Percentiles rank a stretch among this genome's conserved stretches.
Conservation (phyloP, 148 eudicot genomes). For the Rhododendron vialii region DNA sequence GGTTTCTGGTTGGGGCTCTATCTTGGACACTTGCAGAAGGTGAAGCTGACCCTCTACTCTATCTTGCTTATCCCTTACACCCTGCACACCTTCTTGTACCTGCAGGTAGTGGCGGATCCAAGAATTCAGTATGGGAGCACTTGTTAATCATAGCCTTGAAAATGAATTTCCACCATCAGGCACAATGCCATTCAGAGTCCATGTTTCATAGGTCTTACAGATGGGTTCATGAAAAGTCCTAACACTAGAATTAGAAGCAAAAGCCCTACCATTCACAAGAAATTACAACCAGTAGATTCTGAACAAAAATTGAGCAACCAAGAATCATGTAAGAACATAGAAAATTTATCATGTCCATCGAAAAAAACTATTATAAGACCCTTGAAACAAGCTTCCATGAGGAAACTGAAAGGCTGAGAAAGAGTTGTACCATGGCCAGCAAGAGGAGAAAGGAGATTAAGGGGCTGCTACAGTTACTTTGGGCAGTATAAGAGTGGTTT, state of each 20-base stretch:
- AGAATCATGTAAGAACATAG: neutral
- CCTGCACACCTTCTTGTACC: constrained; percentile 70
- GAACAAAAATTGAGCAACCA: neutral
- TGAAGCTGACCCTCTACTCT: constrained; percentile 65
- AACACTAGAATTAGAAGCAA: neutral
- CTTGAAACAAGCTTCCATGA: neutral
- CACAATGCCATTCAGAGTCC: neutral
- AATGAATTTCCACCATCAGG: neutral
- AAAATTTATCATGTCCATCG: neutral
- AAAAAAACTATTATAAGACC: neutral
- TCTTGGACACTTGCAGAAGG: constrained; percentile 51
- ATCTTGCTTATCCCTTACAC: constrained; percentile 76
- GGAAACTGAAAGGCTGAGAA: neutral
- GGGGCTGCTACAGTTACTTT: neutral
- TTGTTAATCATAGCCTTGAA: neutral
- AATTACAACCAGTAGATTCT: neutral
- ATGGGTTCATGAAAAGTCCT: neutral
- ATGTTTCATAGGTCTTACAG: neutral
- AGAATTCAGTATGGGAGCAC: neutral
- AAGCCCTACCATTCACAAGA: neutral
- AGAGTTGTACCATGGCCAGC: neutral
- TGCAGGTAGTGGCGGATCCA: constrained; percentile 15
- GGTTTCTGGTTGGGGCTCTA: constrained; percentile 38
- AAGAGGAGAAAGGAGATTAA: neutral
- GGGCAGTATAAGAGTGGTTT: neutral